phyloP scores from a whole-genome alignment of 1,284 basidiomycete species.

The Malassezia yamatoensis region DNA sequence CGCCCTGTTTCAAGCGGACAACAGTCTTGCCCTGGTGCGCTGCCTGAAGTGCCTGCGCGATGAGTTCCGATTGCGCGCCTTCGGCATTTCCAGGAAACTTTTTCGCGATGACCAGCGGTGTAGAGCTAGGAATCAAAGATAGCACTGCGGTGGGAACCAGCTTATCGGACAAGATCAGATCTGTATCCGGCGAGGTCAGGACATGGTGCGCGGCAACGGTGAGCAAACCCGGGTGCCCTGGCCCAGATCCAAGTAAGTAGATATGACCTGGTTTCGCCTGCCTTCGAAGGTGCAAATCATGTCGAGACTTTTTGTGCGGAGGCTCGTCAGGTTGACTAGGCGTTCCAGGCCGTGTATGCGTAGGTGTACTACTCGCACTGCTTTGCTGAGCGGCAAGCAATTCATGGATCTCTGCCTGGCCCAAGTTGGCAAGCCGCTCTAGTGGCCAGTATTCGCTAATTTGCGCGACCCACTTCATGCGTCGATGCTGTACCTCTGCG shows the following conservation, averaged over 20 bases:
- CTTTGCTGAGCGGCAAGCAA: conserved; percentile 25
- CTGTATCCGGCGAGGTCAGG: conserved; percentile 61
- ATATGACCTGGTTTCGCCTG: conserved; percentile 24
- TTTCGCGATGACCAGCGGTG: conserved; percentile 65
- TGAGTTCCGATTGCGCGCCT: conserved; percentile 82
- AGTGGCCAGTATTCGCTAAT: conserved; percentile 72
- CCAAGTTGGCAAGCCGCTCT: conserved; percentile 63
- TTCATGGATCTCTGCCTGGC: conserved; percentile 59
- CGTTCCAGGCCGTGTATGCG: background rate
- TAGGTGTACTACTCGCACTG: conserved; percentile 1
- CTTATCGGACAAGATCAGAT: conserved; percentile 86
- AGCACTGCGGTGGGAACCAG: conserved; percentile 87
- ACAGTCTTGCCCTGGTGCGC: conserved; percentile 71
- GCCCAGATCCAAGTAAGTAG: conserved; percentile 81
- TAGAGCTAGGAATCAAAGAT: conserved; percentile 64
- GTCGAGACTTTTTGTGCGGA: conserved; percentile 5
- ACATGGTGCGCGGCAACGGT: conserved; percentile 75
- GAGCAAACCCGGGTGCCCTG: conserved; percentile 82
- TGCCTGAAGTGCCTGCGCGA: conserved; percentile 75
- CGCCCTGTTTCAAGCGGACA: conserved; percentile 89
- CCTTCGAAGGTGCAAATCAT: background rate
- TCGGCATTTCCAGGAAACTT: conserved; percentile 98
- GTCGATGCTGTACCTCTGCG: conserved; percentile 20
- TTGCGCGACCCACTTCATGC: conserved; percentile 50
- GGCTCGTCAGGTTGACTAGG: background rate